A percentile compares a stretch with the other conserved stretches of the same genome.
Conservation (phyloP, 2,329 filamentous ascomycete species). For the Ophiosphaerella korrae region DNA sequence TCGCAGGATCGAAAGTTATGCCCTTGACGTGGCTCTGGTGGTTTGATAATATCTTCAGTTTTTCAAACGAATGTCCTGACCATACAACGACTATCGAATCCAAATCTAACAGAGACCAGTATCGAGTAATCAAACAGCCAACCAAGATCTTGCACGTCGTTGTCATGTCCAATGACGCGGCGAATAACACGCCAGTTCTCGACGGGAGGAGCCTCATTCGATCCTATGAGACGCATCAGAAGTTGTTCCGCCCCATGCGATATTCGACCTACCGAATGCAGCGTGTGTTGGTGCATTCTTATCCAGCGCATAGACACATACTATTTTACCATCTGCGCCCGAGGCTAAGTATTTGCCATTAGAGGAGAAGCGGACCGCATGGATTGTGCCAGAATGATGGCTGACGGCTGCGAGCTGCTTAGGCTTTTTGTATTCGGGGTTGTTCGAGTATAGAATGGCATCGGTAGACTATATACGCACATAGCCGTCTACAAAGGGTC, state of each 20-base stretch:
- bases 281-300: constrained; percentile 76
- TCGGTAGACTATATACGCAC: constrained; percentile 98
- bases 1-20: constrained; percentile 96
- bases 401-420: constrained; percentile 97
- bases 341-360: constrained; percentile 95
- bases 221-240: constrained; percentile 56
- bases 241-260: constrained; percentile 7
- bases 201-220: constrained; percentile 87
- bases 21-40: constrained; percentile 99
- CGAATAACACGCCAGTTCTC: constrained; percentile 98
- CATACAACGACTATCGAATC: constrained; percentile 98
- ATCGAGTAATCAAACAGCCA: constrained; percentile 98
- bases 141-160: constrained; percentile 95
- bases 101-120: constrained; percentile 86
- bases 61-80: constrained; percentile 98
- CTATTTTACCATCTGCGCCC: constrained; percentile 97
- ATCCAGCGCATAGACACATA: constrained; percentile 94
- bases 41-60: constrained; percentile 88
- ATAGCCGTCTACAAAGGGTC: constrained; percentile 73
- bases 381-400: constrained; percentile 98
- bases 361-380: constrained; percentile 94
- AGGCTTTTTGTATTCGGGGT: constrained; percentile 74
- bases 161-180: constrained; percentile 93
- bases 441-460: constrained; percentile 80
- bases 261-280: constrained; percentile 69